Evolutionary conservation across 345 rosid genomes (phyloP).

Genomic region (Ceriops zippeliana): DNA sequence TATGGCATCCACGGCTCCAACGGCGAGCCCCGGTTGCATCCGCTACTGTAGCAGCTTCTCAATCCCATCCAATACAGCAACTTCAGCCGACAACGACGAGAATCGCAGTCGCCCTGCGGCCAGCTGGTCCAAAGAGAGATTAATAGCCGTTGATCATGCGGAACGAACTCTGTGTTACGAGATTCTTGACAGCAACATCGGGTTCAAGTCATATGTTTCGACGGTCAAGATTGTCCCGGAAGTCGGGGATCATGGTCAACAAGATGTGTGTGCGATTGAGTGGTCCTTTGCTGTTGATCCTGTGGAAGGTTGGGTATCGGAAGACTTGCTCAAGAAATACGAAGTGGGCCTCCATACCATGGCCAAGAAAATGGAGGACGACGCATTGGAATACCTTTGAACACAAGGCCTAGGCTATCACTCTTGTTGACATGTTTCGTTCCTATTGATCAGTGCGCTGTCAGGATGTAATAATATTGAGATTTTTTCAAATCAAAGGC

Average conservation of each 20-base stretch:
- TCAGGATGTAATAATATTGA: too few species aligned
- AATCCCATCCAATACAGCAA: constrained; percentile 12
- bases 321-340: constrained; percentile 38
- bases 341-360: constrained; percentile 30
- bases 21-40: constrained; percentile 54
- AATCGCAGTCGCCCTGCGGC: neutral
- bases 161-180: constrained; percentile 37
- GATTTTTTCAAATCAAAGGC: too few species aligned
- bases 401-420: too few species aligned
- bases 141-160: constrained; percentile 38
- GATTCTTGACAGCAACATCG: constrained; percentile 55
- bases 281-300: constrained; percentile 60
- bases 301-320: constrained; percentile 42
- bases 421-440: too few species aligned
- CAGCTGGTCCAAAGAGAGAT: constrained; percentile 54
- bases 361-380: constrained; percentile 39
- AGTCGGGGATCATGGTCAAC: constrained; percentile 10
- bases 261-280: constrained; percentile 49
- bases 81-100: neutral
- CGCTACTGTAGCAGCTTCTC: constrained; percentile 50
- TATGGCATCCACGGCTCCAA: constrained; percentile 48
- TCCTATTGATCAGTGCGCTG: too few species aligned
- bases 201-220: constrained; percentile 50
- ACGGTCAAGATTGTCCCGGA: constrained; percentile 38
- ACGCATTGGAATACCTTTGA: neutral